Evolutionary conservation across 2,329 filamentous ascomycete species (phyloP), one percentile per base, ranked within the genome.

Genomic region (Cytospora piceae): DNA sequence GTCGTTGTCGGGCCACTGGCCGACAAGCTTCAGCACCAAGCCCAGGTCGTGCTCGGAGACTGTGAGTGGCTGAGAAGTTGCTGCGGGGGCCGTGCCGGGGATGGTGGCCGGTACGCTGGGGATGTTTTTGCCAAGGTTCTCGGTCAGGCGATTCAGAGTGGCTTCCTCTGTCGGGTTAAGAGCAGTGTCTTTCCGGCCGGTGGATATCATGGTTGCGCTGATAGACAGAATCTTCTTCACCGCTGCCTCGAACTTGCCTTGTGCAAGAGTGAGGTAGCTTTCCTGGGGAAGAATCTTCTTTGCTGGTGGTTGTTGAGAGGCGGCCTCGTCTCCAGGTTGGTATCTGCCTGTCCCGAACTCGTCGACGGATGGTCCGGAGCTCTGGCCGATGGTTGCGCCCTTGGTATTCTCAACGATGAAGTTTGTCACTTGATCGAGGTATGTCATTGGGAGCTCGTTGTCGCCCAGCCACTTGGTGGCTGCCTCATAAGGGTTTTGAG

Each of bases 331-430:
- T 17, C 89, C 91, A 27, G 93, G 92, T 61, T 90, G 86, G 76
- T 96, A 96, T 70, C 92, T 84, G 61, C 87, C 92, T 22, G 88
- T 88, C 8, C 92, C 93, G 80, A 88, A 93, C 0, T 92, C 90
- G 77, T 96, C 92, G 39, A 86, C 77, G 2, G 81, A 75, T 5
- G 80, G 71, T 9, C 76, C 80, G 57, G 83, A 79, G 20, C 81
- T 75, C 70, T 89, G 85, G 0, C 93, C 93, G n/a, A 97, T 79
- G 0, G 89, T 92, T 9, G 93, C 90, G 4, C 93, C 94, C 78
- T 94, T 87, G 0, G 94, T 96, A 73, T 98, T 98, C 64, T 90
- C 85, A 12, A 91, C 86, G 71, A 99, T 97, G 77, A 97, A 98
- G 70, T 95, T 91, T 8, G 94, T 92, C 20, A 97, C 93, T 74